Base-by-base conservation (phyloP, 116 monocot genomes). In the Trichopus zeylanicus region DNA sequence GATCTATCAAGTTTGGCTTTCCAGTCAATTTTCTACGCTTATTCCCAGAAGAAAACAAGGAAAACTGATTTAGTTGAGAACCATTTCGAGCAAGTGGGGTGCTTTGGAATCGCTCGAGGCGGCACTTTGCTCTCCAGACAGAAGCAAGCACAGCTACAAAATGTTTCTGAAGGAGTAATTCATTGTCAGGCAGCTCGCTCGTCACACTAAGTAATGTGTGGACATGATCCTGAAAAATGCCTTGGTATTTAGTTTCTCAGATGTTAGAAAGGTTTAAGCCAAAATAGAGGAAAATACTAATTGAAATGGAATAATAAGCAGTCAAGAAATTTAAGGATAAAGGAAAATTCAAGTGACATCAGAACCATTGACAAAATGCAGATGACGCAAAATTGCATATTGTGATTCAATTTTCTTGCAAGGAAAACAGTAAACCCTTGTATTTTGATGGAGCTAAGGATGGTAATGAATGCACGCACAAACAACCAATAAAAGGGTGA, bases 131-230 rank as follows among this genome's bases (percentile, higher is more conserved):
- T 65, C 77, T 78, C 97, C 97, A 97, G 6, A 87, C 87, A 66
- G 87, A 77, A 56, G 97, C 79, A 55, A 97, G 73, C 37, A 97
- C 57, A 11, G 90, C 83, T 31, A 82, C 55, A 56, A 91, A 97
- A 78, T 97, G 97, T 70, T 87, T 90, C 60, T 91, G 97, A 62
- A 97, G 87, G 19, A 87, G 87, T 54, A 87, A 63, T 54, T 97
- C 97, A 59, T 67, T 78, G 59, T 91, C 73, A 28, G 97, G 79
- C 35, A 77, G 72, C 26, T 84, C 75, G 60, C 81, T 81, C 11
- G 77, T 77, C 57, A 86, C 63, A 58, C 72, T 80, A 21, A 97
- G 76, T 71, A 97, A 69, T 39, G 58, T 53, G n/a, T 63, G 72
- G 29, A 82, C 72, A 70, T 97, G 84, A 74, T 97, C 97, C 97